These are phyloP conservation scores for Raffaelea ambrosiae DNA, from an alignment of 2,329 filamentous ascomycete species.

Conservation along the genomic window DNA sequence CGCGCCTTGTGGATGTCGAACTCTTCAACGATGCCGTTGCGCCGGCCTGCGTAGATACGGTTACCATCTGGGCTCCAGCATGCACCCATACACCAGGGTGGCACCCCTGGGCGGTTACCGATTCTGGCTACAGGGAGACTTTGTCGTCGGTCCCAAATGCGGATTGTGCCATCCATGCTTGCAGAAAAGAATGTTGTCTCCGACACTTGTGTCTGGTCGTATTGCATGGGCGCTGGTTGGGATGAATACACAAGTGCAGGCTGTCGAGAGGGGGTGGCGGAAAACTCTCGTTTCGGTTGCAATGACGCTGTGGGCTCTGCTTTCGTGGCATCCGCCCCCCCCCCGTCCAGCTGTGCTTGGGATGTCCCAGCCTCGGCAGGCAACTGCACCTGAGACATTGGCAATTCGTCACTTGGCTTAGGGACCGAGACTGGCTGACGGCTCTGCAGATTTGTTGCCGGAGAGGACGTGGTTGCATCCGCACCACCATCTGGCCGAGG, in stretches of 20 bases:
- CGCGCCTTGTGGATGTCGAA: slow-evolving; percentile 73
- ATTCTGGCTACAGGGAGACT: slow-evolving; percentile 73
- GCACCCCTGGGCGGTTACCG: slow-evolving; percentile 61
- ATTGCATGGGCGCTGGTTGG: slow-evolving; percentile 27
- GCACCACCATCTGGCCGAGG: too few relatives aligned
- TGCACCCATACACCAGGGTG: slow-evolving; percentile 95
- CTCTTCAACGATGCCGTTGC: slow-evolving; percentile 92
- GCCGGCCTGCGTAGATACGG: slow-evolving; percentile 82
- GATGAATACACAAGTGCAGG: slow-evolving; percentile 24
- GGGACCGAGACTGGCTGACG: too few relatives aligned
- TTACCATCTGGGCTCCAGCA: slow-evolving; percentile 97
- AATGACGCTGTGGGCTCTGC: background rate
- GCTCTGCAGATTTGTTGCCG: too few relatives aligned
- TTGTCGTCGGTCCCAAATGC: slow-evolving; percentile 86
- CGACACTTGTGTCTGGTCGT: slow-evolving; percentile 51
- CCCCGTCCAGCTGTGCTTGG: too few relatives aligned
- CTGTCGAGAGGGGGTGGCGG: background rate
- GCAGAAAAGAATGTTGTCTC: slow-evolving; percentile 82
- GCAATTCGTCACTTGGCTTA: too few relatives aligned
- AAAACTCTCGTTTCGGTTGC: background rate
- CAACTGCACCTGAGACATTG: too few relatives aligned
- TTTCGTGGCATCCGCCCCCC: too few relatives aligned
- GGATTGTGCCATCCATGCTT: slow-evolving; percentile 76
- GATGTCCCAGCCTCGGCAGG: background rate
- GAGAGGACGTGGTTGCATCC: too few relatives aligned